Evolutionary conservation across 495 filamentous ascomycete genomes (phyloP).

Genomic region (Hypoxylon fragiforme): DNA sequence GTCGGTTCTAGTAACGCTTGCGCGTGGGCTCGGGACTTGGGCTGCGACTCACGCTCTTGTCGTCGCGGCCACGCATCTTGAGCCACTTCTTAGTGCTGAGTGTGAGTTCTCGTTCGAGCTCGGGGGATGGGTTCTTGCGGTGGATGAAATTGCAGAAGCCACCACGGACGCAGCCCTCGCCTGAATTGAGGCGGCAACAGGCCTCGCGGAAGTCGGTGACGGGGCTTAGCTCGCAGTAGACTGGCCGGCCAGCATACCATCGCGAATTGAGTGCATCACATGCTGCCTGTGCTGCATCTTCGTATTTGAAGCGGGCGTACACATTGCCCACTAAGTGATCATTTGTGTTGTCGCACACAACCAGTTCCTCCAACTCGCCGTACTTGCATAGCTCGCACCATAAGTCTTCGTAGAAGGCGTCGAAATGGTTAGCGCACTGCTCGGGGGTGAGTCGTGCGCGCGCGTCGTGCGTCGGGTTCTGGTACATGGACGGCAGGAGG

Average conservation of each 20-base stretch:
- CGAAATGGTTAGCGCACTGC: constrained; percentile 98
- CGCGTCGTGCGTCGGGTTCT: constrained; percentile 96
- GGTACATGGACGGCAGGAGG: constrained; percentile 97
- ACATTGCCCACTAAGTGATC: constrained; percentile 99
- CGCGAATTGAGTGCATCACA: constrained; percentile 92
- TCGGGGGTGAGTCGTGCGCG: constrained; percentile 93
- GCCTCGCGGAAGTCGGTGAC: constrained; percentile 99
- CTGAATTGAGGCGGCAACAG: constrained; percentile 91
- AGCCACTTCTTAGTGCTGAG: constrained; percentile 96
- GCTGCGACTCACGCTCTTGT: constrained; percentile 74
- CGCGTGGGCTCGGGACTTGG: constrained; percentile 77
- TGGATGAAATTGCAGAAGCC: constrained; percentile 99
- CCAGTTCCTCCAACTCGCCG: constrained; percentile 85
- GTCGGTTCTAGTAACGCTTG: constrained; percentile 57
- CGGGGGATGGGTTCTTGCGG: constrained; percentile 85
- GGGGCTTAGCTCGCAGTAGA: constrained; percentile 96
- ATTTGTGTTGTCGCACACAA: constrained; percentile 95
- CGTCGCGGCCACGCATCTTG: constrained; percentile 80
- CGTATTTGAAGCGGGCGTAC: constrained; percentile 99
- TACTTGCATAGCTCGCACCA: constrained; percentile 99
- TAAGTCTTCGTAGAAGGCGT: constrained; percentile 99
- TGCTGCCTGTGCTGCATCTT: constrained; percentile 89
- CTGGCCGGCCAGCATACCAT: constrained; percentile 96
- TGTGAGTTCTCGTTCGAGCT: constrained; percentile 85
- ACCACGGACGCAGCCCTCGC: constrained; percentile 92